phyloP scores from a whole-genome alignment of 306 rosid species.

The Carpinus viminea region DNA sequence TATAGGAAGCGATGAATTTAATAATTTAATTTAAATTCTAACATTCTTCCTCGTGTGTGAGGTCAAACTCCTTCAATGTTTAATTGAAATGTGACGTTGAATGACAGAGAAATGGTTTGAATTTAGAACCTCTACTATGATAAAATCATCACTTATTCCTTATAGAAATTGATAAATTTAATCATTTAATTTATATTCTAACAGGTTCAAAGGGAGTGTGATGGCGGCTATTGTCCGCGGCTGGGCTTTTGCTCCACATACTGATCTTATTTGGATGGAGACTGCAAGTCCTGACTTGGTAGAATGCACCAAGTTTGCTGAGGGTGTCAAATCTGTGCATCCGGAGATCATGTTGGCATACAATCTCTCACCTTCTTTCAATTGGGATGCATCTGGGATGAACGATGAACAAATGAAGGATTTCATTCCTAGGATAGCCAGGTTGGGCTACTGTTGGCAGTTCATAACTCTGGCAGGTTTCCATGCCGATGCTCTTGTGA shows the following conservation, averaged over 20 bases:
- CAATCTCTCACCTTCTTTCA: slow-evolving; percentile 93
- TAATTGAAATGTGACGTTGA: too few relatives aligned
- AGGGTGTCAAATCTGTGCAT: slow-evolving; percentile 58
- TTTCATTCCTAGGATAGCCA: slow-evolving; percentile 81
- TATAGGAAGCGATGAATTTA: too few relatives aligned
- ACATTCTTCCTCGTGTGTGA: too few relatives aligned
- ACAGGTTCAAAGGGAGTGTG: slow-evolving; percentile 72
- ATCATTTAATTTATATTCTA: too few relatives aligned
- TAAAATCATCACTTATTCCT: too few relatives aligned
- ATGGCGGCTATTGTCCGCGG: slow-evolving; percentile 80
- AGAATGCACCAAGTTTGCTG: slow-evolving; percentile 74
- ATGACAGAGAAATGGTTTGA: too few relatives aligned
- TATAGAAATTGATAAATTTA: too few relatives aligned
- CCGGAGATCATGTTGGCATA: slow-evolving; percentile 81
- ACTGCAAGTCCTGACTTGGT: slow-evolving; percentile 64
- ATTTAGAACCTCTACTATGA: too few relatives aligned
- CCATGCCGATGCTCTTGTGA: slow-evolving; percentile 80
- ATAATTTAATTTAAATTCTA: too few relatives aligned
- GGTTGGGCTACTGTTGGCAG: slow-evolving; percentile 89
- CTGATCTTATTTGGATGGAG: slow-evolving; percentile 95
- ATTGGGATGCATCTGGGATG: slow-evolving; percentile 99
- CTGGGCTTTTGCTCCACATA: slow-evolving; percentile 74
- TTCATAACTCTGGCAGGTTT: slow-evolving; percentile 89
- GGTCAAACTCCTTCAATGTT: too few relatives aligned
- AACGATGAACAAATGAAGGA: slow-evolving; percentile 67